Base-by-base conservation (phyloP, 345 rosid species). In the Syzygium oleosum region DNA sequence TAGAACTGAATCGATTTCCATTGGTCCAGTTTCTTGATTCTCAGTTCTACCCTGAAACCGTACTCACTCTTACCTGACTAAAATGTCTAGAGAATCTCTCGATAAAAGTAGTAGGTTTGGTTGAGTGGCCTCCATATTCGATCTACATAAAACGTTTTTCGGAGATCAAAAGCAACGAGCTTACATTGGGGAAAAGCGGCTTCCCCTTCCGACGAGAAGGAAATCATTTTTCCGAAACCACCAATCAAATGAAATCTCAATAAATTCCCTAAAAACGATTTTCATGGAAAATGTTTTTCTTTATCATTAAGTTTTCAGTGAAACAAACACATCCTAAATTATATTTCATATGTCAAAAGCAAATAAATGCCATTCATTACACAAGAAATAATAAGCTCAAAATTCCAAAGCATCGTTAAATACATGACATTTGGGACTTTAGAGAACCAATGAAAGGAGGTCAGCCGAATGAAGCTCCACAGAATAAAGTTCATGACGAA, bases 131-230 rank as follows among this genome's bases (percentile, higher is more conserved):
- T 43, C 46, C 46, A 43, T 43, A 43, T 43, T 12, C 1, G 16
- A 27, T 61, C 6, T 61, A 61, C 4, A 0, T 5, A n/a, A 1
- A n/a, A n/a, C 1, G 3, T 61, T n/a, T 61, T 14, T 2, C 9
- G 6, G 14, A 34, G 1, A 61, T 1, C 19, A 0, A 61, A 61
- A 61, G 9, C 0, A 61, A 13, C 0, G 13, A 61, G 16, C 3
- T 12, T 1, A 13, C 17, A n/a, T 12, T 12, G 17, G 3, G 68
- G 0, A n/a, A n/a, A 51, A 61, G 12, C 0, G 9, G 27, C 0
- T 27, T 27, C 1, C 4, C 15, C 17, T 59, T 0, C 29, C 5
- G 2, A 12, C 2, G 5, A 59, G 54, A 59, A 27, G 13, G 13
- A 27, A 12, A 59, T 59, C 17, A 59, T 7, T 27, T 59, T 27